phyloP scores from a whole-genome alignment of 176 grass and related monocot genomes.

The Musa beccarii region DNA sequence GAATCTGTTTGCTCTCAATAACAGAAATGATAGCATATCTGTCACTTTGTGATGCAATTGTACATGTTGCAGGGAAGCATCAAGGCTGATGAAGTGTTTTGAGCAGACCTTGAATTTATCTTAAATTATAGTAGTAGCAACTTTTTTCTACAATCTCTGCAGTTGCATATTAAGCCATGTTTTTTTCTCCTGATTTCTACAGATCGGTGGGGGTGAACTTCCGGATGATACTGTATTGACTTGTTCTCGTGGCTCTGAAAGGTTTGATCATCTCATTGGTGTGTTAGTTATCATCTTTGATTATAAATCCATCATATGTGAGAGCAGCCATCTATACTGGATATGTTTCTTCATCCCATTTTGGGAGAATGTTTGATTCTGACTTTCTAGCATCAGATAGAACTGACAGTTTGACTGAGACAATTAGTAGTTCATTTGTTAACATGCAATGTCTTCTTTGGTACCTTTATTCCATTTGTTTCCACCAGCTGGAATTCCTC shows the following conservation, averaged over 20 bases:
- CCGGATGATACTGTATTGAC: conserved; percentile 90
- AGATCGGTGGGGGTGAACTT: conserved; percentile 78
- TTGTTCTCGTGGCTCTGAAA: conserved; percentile 81
- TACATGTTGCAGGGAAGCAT: background rate
- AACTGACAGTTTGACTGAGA: background rate
- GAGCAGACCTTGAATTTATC: no score
- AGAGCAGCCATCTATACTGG: background rate
- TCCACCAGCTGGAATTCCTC: background rate
- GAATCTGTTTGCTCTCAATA: background rate
- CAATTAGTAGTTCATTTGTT: background rate
- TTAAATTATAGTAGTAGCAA: no score
- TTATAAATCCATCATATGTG: background rate
- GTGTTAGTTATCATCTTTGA: conserved; percentile 2
- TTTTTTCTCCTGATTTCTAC: conserved; percentile 17
- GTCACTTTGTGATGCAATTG: background rate
- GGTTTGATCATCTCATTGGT: conserved; percentile 34
- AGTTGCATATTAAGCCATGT: conserved; percentile 18
- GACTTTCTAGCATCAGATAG: background rate
- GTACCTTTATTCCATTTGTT: background rate
- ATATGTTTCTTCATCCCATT: background rate
- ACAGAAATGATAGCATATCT: background rate
- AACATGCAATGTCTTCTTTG: background rate
- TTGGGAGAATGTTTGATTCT: background rate
- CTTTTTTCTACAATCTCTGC: background rate
- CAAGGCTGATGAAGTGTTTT: no score